phyloP scores from a whole-genome alignment of 176 grass and related monocot species.

The maize (Zea mays) region Zm-B73-REFERENCE-NAM-5.0 NC_050100.1:98552001-98552500 shows the following conservation, averaged over 20 bases:
- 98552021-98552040: neutral
- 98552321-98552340: neutral
- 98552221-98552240: neutral
- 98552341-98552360: neutral
- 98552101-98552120: constrained; percentile 2
- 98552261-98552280: neutral
- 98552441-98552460: neutral
- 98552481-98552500: neutral
- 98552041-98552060: constrained; percentile 4
- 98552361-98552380: neutral
- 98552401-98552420: neutral
- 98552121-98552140: constrained; percentile 2
- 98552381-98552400: constrained; percentile 2
- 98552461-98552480: neutral
- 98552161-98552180: neutral
- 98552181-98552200: neutral
- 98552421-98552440: neutral
- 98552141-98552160: constrained; percentile 2
- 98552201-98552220: neutral
- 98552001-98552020: neutral
- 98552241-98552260: neutral
- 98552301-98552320: constrained; percentile 5
- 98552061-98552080: neutral
- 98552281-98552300: neutral
- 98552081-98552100: neutral